Percentiles rank a stretch among this genome's conserved stretches.
These are phyloP conservation scores for Acer campestre DNA, from an alignment of 345 rosid genomes.

Conservation along the genomic window DNA sequence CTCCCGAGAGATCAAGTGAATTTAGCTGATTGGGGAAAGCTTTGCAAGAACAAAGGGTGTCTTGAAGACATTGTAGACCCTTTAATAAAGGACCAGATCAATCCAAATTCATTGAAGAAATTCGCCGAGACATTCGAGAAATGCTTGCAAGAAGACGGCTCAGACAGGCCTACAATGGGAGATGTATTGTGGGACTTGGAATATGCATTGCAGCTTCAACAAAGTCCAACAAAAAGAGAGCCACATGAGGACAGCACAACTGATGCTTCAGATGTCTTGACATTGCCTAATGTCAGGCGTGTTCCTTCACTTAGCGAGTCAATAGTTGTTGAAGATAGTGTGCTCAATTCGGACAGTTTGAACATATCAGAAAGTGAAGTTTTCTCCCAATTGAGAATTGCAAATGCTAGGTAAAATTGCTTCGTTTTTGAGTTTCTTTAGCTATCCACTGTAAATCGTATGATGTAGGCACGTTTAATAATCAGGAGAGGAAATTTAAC, in stretches of 20 bases:
- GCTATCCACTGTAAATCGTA: background rate
- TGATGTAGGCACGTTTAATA: background rate
- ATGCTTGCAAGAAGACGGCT: constrained; percentile 56
- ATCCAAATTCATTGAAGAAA: constrained; percentile 46
- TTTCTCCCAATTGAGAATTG: constrained; percentile 35
- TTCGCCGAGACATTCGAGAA: constrained; percentile 51
- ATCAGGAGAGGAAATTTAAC: no score
- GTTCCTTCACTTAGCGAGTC: constrained; percentile 34
- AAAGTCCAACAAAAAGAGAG: constrained; percentile 23
- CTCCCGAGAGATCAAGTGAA: constrained; percentile 48
- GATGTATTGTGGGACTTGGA: constrained; percentile 67
- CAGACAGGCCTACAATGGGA: constrained; percentile 58
- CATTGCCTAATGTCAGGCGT: constrained; percentile 18
- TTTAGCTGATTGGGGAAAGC: constrained; percentile 54
- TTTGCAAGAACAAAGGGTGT: constrained; percentile 32
- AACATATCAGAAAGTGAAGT: constrained; percentile 13
- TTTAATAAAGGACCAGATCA: constrained; percentile 34
- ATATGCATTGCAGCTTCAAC: constrained; percentile 47
- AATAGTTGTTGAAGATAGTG: constrained; percentile 16
- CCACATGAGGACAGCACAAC: constrained; percentile 30
- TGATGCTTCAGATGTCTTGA: constrained; percentile 25
- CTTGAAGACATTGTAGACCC: constrained; percentile 52
- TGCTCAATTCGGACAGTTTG: constrained; percentile 12
- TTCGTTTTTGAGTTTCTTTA: background rate
- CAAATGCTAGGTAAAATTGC: constrained; percentile 32